Percentiles rank a stretch among this genome's conserved stretches.
Evolutionary conservation across 2,329 filamentous ascomycete species (phyloP).

Genomic region (Polychaeton citri): DNA sequence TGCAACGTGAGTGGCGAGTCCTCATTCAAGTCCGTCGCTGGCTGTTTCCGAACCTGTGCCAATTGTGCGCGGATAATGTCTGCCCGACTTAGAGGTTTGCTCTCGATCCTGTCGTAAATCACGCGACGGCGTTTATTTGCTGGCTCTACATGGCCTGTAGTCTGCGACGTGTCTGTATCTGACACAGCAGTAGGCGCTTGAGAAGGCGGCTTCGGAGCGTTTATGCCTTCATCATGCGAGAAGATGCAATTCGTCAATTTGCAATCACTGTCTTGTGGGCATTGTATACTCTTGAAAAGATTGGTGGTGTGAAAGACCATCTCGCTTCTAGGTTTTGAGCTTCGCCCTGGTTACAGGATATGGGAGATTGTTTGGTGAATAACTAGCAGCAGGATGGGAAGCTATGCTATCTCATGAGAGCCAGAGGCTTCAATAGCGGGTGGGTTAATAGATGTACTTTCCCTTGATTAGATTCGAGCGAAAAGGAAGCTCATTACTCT

Average conservation of each 20-base stretch:
- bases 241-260: conserved; percentile 45
- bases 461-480: no score
- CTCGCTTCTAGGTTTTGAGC: no score
- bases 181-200: no score
- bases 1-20: neutral
- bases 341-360: no score
- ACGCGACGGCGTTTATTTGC: conserved; percentile 17
- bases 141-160: conserved; percentile 4
- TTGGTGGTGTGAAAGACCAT: conserved; percentile 43
- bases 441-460: no score
- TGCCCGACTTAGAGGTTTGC: conserved; percentile 17
- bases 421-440: no score
- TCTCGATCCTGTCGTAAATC: conserved; percentile 14
- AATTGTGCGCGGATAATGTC: conserved; percentile 14
- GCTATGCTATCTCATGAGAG: no score
- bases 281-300: conserved; percentile 40
- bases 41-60: conserved; percentile 1
- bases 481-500: no score
- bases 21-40: neutral
- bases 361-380: no score
- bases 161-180: neutral
- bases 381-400: no score
- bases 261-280: conserved; percentile 39
- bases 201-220: no score
- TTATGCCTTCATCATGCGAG: conserved; percentile 33